Evolutionary conservation across 352 stramenopile genomes (phyloP).

Genomic region (Phytophthora cactorum): DNA sequence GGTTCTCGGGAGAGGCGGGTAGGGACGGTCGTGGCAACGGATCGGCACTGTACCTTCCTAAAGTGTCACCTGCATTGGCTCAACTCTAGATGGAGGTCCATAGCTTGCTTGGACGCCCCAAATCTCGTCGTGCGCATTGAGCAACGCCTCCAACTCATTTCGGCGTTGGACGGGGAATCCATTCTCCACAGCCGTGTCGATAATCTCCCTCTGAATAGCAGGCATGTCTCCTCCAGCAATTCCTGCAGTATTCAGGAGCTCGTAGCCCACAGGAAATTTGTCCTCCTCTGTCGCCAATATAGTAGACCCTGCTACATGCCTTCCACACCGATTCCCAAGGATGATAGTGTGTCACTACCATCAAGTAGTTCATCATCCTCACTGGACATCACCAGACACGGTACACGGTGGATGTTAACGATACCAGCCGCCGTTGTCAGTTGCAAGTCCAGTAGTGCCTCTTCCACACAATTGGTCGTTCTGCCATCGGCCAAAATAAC

Average conservation of each 20-base stretch:
- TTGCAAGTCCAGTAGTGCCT: constrained; percentile 7
- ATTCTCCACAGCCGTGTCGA: neutral
- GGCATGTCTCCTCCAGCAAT: too few species aligned
- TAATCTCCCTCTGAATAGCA: too few species aligned
- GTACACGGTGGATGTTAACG: neutral
- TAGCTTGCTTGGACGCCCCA: neutral
- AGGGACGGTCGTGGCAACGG: constrained; percentile 3
- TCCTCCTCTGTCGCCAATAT: neutral
- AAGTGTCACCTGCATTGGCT: neutral
- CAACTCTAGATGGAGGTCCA: neutral
- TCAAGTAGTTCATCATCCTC: constrained; percentile 7
- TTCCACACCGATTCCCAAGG: neutral
- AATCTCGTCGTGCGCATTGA: neutral
- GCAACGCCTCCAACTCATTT: neutral
- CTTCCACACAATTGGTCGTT: neutral
- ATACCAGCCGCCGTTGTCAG: constrained; percentile 14
- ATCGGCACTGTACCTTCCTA: neutral
- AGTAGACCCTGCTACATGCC: neutral
- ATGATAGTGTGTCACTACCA: constrained; percentile 2
- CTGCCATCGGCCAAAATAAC: constrained; percentile 10
- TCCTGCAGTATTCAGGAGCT: too few species aligned
- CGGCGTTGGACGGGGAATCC: neutral
- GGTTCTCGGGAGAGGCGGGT: constrained; percentile 6
- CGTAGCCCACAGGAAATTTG: neutral
- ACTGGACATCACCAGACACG: constrained; percentile 4